A percentile compares a stretch with the other conserved stretches of the same genome.
These are phyloP conservation scores for Glycine soja DNA, from an alignment of 306 rosid species.

Conservation along the genomic window DNA sequence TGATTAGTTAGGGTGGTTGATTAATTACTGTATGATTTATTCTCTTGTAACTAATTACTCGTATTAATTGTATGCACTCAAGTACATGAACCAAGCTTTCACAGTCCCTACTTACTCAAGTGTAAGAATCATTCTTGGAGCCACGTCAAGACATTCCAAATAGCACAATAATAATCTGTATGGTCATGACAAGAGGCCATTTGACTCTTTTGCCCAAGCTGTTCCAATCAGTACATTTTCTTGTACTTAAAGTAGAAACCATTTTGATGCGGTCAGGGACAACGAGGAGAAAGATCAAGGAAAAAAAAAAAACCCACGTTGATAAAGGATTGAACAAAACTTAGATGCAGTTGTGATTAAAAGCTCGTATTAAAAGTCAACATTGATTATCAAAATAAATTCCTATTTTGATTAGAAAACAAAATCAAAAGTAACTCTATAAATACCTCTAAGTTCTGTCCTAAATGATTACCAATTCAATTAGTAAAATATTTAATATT, in stretches of 20 bases:
- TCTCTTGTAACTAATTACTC: slow-evolving; percentile 38
- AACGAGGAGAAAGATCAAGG: neutral
- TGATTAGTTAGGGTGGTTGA: slow-evolving; percentile 35
- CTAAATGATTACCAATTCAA: no score
- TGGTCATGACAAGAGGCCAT: slow-evolving; percentile 3
- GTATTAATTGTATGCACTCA: slow-evolving; percentile 40
- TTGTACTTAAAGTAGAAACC: slow-evolving; percentile 15
- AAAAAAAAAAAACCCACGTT: no score
- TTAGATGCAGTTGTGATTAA: neutral
- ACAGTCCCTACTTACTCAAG: slow-evolving; percentile 22
- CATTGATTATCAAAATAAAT: no score
- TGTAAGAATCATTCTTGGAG: slow-evolving; percentile 45
- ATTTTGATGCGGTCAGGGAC: neutral
- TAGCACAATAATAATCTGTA: slow-evolving; percentile 1
- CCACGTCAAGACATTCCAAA: slow-evolving; percentile 33
- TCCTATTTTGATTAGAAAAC: neutral
- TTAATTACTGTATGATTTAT: slow-evolving; percentile 34
- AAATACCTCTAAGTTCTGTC: no score
- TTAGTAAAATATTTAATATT: neutral
- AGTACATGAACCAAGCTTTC: slow-evolving; percentile 28
- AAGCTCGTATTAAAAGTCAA: neutral
- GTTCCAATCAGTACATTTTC: no score
- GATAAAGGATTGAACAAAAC: neutral
- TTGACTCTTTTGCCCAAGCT: slow-evolving; percentile 19
- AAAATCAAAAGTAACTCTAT: no score